These are phyloP conservation scores for Elongisporangium senticosum DNA, from an alignment of 352 stramenopile genomes.

Conservation along the genomic window DNA sequence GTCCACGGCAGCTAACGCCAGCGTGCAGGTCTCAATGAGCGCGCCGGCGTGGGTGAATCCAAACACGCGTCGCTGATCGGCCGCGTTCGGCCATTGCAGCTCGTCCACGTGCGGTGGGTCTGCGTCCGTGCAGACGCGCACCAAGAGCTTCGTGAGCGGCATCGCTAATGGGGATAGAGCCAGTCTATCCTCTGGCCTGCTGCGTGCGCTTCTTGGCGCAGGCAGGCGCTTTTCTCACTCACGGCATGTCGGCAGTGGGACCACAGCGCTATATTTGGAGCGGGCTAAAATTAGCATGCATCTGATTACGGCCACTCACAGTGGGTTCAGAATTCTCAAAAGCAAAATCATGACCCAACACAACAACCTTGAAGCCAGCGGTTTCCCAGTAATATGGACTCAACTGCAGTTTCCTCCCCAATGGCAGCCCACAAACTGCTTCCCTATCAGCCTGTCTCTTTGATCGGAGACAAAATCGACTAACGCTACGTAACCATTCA, in stretches of 20 bases:
- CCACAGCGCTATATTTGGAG: constrained; percentile 5
- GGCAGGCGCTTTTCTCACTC: no score
- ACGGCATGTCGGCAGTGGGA: neutral
- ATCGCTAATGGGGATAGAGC: no score
- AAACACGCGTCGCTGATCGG: constrained; percentile 48
- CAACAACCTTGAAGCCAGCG: no score
- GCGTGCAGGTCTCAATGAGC: constrained; percentile 55
- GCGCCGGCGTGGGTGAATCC: constrained; percentile 48
- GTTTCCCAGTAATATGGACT: no score
- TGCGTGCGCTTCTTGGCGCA: neutral
- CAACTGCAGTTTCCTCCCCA: no score
- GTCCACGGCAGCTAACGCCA: constrained; percentile 39
- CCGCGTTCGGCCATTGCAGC: constrained; percentile 32
- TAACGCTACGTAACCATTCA: no score
- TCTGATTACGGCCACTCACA: no score
- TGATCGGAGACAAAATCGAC: no score
- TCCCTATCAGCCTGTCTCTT: no score
- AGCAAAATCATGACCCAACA: no score
- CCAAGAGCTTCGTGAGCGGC: constrained; percentile 22
- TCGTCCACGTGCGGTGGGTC: constrained; percentile 35
- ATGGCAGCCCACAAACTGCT: no score
- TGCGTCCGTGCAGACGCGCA: constrained; percentile 35
- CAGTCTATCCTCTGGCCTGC: neutral
- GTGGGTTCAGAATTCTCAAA: no score
- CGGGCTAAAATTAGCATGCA: neutral